A percentile compares a stretch with the other conserved stretches of the same genome.
Evolutionary conservation across 306 rosid species (phyloP).

Genomic region (Gleditsia sinensis): DNA sequence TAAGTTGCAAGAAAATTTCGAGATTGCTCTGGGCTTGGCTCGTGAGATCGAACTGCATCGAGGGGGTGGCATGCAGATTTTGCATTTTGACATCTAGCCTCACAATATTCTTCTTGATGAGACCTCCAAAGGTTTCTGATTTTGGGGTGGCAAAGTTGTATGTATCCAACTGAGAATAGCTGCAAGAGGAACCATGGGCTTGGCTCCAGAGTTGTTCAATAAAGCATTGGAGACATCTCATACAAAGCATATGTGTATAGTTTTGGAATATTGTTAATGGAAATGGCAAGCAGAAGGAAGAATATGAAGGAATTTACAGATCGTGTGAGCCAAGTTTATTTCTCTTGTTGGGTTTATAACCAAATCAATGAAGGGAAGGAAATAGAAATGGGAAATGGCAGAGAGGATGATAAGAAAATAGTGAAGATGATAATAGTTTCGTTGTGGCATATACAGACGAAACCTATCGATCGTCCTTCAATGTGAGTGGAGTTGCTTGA

Average conservation of each 20-base stretch:
- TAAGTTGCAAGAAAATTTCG: constrained; percentile 25
- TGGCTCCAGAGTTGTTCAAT: too few species aligned
- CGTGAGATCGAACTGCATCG: constrained; percentile 12
- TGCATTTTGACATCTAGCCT: constrained; percentile 37
- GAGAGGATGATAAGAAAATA: too few species aligned
- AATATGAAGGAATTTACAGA: constrained; percentile 7
- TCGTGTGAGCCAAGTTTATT: constrained; percentile 22
- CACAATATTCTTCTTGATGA: constrained; percentile 12
- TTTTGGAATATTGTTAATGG: not conserved
- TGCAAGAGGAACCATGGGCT: too few species aligned
- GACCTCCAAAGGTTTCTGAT: constrained; percentile 24
- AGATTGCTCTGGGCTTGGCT: constrained; percentile 34
- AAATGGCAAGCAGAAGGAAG: constrained; percentile 22
- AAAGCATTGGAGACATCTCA: constrained; percentile 4
- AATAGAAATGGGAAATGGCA: too few species aligned
- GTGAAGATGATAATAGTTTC: too few species aligned
- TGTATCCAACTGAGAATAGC: constrained; percentile 24
- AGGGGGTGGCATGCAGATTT: constrained; percentile 34
- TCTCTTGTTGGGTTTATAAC: constrained; percentile 33
- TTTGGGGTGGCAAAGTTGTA: constrained; percentile 29
- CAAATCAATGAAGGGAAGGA: too few species aligned
- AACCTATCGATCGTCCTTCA: too few species aligned
- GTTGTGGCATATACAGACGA: too few species aligned
- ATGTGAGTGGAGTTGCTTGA: too few species aligned
- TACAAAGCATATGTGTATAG: constrained; percentile 1